phyloP scores from a whole-genome alignment of 176 grass and related monocot species.

The Musa itinerans region DNA sequence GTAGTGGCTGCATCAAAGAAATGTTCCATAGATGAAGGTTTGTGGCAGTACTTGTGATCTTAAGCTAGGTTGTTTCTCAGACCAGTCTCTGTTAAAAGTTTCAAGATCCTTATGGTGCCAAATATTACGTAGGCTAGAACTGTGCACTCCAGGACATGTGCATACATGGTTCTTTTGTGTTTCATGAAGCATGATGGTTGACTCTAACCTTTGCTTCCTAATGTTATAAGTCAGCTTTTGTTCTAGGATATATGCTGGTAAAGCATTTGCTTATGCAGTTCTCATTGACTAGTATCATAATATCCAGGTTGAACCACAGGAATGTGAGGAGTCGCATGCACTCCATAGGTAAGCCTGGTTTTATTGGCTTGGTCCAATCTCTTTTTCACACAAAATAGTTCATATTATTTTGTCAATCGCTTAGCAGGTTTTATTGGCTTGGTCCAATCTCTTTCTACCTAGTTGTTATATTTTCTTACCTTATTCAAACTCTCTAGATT shows the following conservation, averaged over 20 bases:
- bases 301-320: neutral
- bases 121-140: neutral
- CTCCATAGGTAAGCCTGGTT: conserved; percentile 8
- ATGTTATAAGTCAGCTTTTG: neutral
- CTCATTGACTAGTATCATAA: neutral
- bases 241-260: neutral
- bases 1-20: neutral
- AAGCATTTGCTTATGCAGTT: neutral
- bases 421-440: neutral
- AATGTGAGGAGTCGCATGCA: conserved; percentile 1
- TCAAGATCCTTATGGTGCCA: neutral
- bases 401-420: neutral
- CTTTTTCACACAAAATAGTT: neutral
- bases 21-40: neutral
- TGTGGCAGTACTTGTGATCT: neutral
- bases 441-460: neutral
- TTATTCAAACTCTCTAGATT: conserved; percentile 43
- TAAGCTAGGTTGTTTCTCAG: neutral
- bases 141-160: neutral
- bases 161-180: neutral
- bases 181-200: neutral
- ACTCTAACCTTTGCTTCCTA: neutral
- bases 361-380: neutral
- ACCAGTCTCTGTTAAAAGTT: neutral
- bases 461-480: neutral